Conservation (phyloP, 192 early-diverging fungal genomes). For the Coemansia sp. region DNA sequence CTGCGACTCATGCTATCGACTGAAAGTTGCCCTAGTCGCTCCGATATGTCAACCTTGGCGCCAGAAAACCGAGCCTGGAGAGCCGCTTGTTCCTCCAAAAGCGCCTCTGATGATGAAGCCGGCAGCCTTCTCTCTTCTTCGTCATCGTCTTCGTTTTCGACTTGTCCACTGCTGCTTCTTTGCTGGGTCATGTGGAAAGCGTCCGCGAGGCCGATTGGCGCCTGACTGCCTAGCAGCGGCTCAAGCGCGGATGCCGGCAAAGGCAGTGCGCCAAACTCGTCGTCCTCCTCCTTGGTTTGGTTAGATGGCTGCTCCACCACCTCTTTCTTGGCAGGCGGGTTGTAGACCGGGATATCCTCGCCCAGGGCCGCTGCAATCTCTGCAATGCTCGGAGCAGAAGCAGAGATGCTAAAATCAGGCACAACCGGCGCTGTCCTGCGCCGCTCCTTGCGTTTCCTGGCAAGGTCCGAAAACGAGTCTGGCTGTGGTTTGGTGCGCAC, state of each 20-base stretch:
- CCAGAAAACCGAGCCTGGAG: constrained; percentile 34
- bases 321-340: background rate
- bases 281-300: background rate
- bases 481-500: constrained; percentile 10
- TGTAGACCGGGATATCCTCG: constrained; percentile 32
- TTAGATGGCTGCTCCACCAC: background rate
- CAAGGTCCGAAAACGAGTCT: background rate
- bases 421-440: constrained; percentile 17
- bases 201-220: constrained; percentile 37
- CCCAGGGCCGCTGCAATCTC: constrained; percentile 46
- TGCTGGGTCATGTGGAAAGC: constrained; percentile 6
- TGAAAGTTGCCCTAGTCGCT: background rate
- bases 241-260: constrained; percentile 6
- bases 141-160: constrained; percentile 1
- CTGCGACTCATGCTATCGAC: background rate
- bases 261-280: constrained; percentile 5
- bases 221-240: constrained; percentile 6
- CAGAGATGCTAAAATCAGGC: constrained; percentile 14
- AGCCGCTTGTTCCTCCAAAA: constrained; percentile 42
- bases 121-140: background rate
- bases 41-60: constrained; percentile 2
- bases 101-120: constrained; percentile 11
- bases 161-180: constrained; percentile 13
- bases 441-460: constrained; percentile 14
- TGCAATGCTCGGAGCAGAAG: constrained; percentile 16